phyloP scores from a whole-genome alignment of 345 rosid genomes.

The Leavenworthia alabamica region DNA sequence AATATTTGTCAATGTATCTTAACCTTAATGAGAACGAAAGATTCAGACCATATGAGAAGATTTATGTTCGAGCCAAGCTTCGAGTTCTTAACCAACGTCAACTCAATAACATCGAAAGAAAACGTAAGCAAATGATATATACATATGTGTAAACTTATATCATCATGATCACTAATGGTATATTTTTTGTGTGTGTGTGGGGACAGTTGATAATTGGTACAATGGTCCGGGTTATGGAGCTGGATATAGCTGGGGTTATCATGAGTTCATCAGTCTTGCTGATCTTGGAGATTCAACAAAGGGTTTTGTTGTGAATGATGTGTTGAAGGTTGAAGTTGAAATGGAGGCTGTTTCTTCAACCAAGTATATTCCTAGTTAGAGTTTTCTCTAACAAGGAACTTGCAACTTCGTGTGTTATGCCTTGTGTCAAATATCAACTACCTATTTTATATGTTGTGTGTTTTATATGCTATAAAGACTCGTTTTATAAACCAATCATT shows the following conservation, averaged over 20 bases:
- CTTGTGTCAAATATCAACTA: background rate
- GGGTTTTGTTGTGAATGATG: conserved; percentile 13
- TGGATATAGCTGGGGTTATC: background rate
- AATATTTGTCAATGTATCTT: conserved; percentile 5
- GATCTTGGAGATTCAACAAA: conserved; percentile 8
- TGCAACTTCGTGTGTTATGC: background rate
- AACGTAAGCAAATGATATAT: background rate
- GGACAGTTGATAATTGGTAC: conserved; percentile 5
- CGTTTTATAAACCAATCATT: no score
- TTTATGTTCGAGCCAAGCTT: conserved; percentile 21
- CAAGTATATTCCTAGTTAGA: conserved; percentile 4
- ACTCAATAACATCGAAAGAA: background rate
- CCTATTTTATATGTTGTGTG: no score
- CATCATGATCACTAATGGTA: background rate
- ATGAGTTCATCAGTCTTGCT: background rate
- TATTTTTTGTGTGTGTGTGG: background rate
- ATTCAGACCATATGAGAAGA: conserved; percentile 11
- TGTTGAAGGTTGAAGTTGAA: conserved; percentile 2
- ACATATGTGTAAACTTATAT: no score
- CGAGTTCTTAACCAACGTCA: conserved; percentile 10
- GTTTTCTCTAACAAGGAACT: background rate
- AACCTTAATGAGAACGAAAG: background rate
- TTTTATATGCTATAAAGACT: no score
- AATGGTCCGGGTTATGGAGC: background rate
- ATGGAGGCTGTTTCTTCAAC: conserved; percentile 9